These are phyloP conservation scores for Oryza meridionalis DNA, from an alignment of 176 grass and related monocot species.

Conservation along the genomic window DNA sequence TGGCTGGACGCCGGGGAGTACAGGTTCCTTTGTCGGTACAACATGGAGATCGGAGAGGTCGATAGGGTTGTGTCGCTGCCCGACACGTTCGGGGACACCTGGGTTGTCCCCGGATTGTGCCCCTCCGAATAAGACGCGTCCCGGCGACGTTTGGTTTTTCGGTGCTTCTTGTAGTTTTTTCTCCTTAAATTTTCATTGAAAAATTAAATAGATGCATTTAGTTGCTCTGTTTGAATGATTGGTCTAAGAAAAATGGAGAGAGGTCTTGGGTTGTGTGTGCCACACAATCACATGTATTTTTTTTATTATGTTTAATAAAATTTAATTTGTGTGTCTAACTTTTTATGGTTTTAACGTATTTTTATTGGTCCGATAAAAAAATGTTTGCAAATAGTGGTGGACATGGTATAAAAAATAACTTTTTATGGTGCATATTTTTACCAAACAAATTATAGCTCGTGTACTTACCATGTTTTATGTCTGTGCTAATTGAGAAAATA, in stretches of 20 bases:
- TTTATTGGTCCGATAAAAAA: background rate
- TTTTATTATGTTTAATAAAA: background rate
- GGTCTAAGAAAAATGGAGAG: background rate
- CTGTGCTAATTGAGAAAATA: too few relatives aligned
- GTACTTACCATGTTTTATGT: too few relatives aligned
- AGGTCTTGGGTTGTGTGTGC: background rate
- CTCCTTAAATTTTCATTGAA: background rate
- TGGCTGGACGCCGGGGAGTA: background rate
- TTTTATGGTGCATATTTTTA: too few relatives aligned
- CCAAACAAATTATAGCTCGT: too few relatives aligned
- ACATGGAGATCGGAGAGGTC: background rate
- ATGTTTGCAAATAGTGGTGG: too few relatives aligned
- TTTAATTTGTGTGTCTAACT: background rate
- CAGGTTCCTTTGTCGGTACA: slow-evolving; percentile 17
- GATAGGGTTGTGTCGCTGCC: background rate
- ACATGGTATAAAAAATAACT: too few relatives aligned
- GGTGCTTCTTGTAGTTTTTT: background rate
- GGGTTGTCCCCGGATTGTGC: slow-evolving; percentile 15
- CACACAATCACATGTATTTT: background rate
- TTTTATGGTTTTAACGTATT: background rate
- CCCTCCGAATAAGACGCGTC: background rate
- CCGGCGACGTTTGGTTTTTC: background rate
- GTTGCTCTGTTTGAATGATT: background rate
- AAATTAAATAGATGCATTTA: background rate
- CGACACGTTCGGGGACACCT: background rate